Base-by-base conservation (phyloP, 2,329 filamentous ascomycete genomes). In the Didymella arachidicola region DNA sequence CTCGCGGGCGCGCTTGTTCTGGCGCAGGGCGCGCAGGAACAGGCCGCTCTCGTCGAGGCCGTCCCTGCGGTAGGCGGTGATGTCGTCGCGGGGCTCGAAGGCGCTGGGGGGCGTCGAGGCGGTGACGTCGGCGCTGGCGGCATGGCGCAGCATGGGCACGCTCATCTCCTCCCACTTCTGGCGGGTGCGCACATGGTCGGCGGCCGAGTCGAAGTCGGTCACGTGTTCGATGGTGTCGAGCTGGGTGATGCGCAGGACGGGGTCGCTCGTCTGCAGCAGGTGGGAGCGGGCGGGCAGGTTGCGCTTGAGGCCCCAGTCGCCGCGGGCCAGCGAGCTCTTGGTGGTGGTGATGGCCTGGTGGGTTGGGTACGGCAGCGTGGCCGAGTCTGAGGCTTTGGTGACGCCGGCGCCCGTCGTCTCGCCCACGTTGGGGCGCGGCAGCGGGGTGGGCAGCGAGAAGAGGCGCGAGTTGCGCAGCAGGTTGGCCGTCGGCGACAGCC, bases 221-320 rank as follows among this genome's bases (percentile, higher is more conserved):
- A 97, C 84, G 75, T 93, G 90, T 78, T 97, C 93, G 67, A 88
- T 85, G 2, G 92, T 91, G 80, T 98, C 94, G 64, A 96, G 84
- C 60, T 89, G 85, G 69, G 87, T 88, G 66, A 98, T 80, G 64
- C 91, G 87, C 53, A 97, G 85, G 48, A 91, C 82, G 10, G 93
- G 91, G n/a, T 87, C 88, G 43, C 78, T 80, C 7, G 87, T 87
- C 53, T 86, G 86, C 19, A 87, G 86, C 5, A 92, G 93, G 8
- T 58, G 65, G 3, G 89, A 88, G 74, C 89, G 89, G 8, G 89
- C 79, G 1, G 94, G 94, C 6, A 98, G 82, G 1, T 92, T 84
- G 54, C 94, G 84, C 80, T 98, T 98, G 69, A 97, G 81, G 14
- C 94, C 94, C 93, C 94, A 98, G 72, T 98, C 94, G 34, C 94